Evolutionary conservation across 2,329 filamentous ascomycete genomes (phyloP).

Genomic region (Fusarium algeriense): DNA sequence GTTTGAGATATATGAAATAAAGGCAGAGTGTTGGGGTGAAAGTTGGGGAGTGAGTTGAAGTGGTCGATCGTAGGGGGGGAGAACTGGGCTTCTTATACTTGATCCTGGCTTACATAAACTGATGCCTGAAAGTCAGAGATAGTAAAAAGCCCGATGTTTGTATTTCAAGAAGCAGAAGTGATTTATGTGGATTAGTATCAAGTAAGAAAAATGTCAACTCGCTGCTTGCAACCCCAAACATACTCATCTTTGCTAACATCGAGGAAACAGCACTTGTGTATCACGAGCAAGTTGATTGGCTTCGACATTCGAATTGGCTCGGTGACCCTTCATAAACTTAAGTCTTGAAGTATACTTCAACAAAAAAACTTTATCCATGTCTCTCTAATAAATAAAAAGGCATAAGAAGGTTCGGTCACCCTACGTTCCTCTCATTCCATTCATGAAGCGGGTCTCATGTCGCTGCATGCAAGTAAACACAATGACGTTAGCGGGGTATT

Average conservation of each 20-base stretch:
- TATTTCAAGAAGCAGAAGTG: accelerated
- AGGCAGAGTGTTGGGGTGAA: background rate
- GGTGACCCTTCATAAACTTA: too few species aligned
- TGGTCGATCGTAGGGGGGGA: background rate
- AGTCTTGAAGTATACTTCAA: too few species aligned
- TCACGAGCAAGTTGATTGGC: background rate
- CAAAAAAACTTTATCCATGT: background rate
- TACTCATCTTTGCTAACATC: background rate
- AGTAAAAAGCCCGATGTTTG: background rate
- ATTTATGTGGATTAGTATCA: background rate
- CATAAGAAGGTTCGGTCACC: accelerated
- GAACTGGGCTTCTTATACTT: background rate
- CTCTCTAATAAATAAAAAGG: accelerated
- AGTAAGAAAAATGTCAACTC: accelerated
- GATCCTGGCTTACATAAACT: background rate
- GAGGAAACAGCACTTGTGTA: background rate
- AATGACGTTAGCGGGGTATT: constrained; percentile 9
- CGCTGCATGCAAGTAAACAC: background rate
- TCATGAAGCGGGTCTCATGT: background rate
- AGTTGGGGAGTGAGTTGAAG: background rate
- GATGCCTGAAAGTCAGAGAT: background rate
- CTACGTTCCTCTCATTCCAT: too few species aligned
- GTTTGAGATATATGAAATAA: accelerated
- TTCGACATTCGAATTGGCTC: accelerated
- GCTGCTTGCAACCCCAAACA: background rate